These are phyloP conservation scores for Setaria italica DNA, from an alignment of 202 grass and related monocot species.

Conservation along the genomic window DNA sequence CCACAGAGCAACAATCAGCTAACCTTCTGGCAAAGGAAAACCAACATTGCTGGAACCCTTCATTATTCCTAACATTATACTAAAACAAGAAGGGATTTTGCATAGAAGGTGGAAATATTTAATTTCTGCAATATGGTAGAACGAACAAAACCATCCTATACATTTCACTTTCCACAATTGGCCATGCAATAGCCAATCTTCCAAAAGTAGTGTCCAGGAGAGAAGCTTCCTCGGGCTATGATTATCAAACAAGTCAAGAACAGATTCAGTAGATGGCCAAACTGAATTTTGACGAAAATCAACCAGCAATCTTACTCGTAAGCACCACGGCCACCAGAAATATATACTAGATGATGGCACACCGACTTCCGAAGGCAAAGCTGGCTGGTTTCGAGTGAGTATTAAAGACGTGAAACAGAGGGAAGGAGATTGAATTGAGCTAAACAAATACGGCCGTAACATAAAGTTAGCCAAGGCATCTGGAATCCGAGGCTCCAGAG, in stretches of 20 bases:
- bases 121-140: background rate
- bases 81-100: background rate
- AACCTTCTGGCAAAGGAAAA: constrained; percentile 21
- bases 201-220: background rate
- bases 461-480: background rate
- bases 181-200: background rate
- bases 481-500: background rate
- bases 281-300: background rate
- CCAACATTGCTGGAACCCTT: background rate
- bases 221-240: background rate
- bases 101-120: background rate
- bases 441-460: background rate
- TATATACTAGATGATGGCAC: background rate
- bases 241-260: background rate
- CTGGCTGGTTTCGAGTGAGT: too few relatives aligned
- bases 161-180: constrained; percentile 28
- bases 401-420: too few relatives aligned
- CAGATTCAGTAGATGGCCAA: background rate
- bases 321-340: background rate
- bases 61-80: background rate
- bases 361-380: too few relatives aligned
- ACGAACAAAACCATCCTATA: background rate
- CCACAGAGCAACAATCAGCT: constrained; percentile 37
- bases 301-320: background rate
- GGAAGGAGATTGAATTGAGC: too few relatives aligned